A percentile compares a stretch with the other conserved stretches of the same genome.
Evolutionary conservation across 495 filamentous ascomycete genomes (phyloP).

Genomic region (Chaetomium cochliodes): DNA sequence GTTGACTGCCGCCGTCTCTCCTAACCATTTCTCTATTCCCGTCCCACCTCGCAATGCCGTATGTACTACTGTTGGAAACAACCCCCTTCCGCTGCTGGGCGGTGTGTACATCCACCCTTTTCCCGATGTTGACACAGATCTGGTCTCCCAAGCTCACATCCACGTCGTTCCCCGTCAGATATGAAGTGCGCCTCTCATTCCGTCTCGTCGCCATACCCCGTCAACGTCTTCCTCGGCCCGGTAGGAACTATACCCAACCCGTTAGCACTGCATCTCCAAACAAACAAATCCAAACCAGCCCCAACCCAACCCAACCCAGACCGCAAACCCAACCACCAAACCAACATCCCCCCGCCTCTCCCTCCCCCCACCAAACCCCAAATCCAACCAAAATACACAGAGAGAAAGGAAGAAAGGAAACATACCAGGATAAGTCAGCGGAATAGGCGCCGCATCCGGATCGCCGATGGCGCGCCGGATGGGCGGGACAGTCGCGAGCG

Average conservation of each 20-base stretch:
- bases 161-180: too few relatives aligned
- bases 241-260: constrained; percentile 60
- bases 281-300: too few relatives aligned
- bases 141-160: not conserved
- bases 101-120: not conserved
- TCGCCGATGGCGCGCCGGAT: constrained; percentile 68
- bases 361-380: not conserved
- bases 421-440: constrained; percentile 90
- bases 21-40: constrained; percentile 7
- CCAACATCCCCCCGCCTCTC: not conserved
- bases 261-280: too few relatives aligned
- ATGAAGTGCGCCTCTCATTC: constrained; percentile 11
- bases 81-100: not conserved
- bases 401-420: not conserved
- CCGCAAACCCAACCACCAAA: not conserved
- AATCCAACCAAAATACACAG: not conserved
- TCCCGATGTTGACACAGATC: not conserved
- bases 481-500: constrained; percentile 66
- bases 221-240: constrained; percentile 66
- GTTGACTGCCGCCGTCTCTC: not conserved
- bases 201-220: constrained; percentile 71
- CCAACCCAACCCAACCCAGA: too few relatives aligned
- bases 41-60: constrained; percentile 19
- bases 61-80: constrained; percentile 37
- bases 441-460: constrained; percentile 65